phyloP scores from a whole-genome alignment of 2,329 filamentous ascomycete species.

The Epichloe brachyelytri region DNA sequence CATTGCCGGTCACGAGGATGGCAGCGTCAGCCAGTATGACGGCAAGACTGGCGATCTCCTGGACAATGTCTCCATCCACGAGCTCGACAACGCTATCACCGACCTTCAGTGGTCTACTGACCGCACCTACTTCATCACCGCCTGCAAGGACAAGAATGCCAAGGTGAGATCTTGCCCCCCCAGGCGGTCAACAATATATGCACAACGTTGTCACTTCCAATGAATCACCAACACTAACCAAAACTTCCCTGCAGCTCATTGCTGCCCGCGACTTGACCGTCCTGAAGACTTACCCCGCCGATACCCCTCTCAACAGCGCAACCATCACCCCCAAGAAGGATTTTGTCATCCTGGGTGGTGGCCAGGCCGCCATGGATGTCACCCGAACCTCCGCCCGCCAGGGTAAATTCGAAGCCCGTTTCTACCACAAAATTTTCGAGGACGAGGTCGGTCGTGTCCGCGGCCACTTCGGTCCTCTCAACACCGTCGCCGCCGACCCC shows the following conservation, averaged over 20 bases:
- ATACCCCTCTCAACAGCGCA: slow-evolving; percentile 94
- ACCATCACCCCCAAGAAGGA: slow-evolving; percentile 92
- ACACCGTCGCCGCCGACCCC: slow-evolving; percentile 90
- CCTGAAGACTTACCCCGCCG: slow-evolving; percentile 82
- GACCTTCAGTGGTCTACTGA: slow-evolving; percentile 92
- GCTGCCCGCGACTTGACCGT: slow-evolving; percentile 76
- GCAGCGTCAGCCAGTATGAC: slow-evolving; percentile 82
- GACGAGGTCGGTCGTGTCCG: slow-evolving; percentile 96
- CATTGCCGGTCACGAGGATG: slow-evolving; percentile 94
- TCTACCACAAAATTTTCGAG: slow-evolving; percentile 99
- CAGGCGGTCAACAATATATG: too few relatives aligned
- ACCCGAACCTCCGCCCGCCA: slow-evolving; percentile 87
- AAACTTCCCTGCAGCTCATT: slow-evolving; percentile 45
- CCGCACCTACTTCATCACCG: slow-evolving; percentile 95
- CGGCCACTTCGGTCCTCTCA: slow-evolving; percentile 92
- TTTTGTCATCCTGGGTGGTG: slow-evolving; percentile 94
- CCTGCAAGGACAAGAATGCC: slow-evolving; percentile 93
- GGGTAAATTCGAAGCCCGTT: slow-evolving; percentile 97
- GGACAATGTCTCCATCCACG: slow-evolving; percentile 72
- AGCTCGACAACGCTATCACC: slow-evolving; percentile 69
- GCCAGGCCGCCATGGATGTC: slow-evolving; percentile 97
- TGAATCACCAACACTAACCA: too few relatives aligned
- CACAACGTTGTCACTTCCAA: too few relatives aligned
- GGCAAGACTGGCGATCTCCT: slow-evolving; percentile 79
- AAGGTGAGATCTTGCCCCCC: slow-evolving; percentile 43